phyloP scores from a whole-genome alignment of 495 filamentous ascomycete genomes.

The Trichoderma gamsii region DNA sequence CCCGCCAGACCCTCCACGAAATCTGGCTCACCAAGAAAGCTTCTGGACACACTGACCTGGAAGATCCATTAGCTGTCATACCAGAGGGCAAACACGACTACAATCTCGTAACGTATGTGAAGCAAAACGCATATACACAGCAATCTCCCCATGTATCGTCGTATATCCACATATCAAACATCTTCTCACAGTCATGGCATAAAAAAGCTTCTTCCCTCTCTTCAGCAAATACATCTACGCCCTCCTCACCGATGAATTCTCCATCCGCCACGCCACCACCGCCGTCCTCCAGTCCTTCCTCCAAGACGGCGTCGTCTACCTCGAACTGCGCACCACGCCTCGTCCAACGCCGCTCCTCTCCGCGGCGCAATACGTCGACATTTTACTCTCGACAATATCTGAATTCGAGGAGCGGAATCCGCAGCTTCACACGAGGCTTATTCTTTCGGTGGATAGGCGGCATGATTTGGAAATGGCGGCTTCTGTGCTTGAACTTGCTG shows the following conservation, averaged over 20 bases:
- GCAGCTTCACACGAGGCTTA: constrained; percentile 53
- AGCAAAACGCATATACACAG: constrained; percentile 47
- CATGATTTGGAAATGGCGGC: constrained; percentile 51
- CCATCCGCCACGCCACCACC: constrained; percentile 56
- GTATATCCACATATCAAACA: constrained; percentile 47
- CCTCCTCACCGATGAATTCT: constrained; percentile 54
- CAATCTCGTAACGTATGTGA: constrained; percentile 58
- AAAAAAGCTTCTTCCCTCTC: constrained; percentile 62
- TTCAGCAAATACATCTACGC: constrained; percentile 75
- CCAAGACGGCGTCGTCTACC: constrained; percentile 66
- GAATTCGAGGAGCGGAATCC: constrained; percentile 33
- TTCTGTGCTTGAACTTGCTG: constrained; percentile 57
- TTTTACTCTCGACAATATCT: constrained; percentile 54
- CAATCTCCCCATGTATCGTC: constrained; percentile 37
- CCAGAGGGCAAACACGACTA: constrained; percentile 62
- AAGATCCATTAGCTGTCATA: constrained; percentile 66
- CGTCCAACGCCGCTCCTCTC: constrained; percentile 53
- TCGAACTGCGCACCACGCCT: constrained; percentile 79
- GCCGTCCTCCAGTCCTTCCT: constrained; percentile 67
- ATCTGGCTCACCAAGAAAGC: constrained; percentile 61
- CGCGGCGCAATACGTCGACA: constrained; percentile 57
- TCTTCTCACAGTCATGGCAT: constrained; percentile 40
- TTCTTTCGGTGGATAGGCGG: constrained; percentile 70
- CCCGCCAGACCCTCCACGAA: constrained; percentile 64
- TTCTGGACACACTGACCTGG: constrained; percentile 43